phyloP scores from a whole-genome alignment of 345 rosid genomes.

The Eutrema japonicum region DNA sequence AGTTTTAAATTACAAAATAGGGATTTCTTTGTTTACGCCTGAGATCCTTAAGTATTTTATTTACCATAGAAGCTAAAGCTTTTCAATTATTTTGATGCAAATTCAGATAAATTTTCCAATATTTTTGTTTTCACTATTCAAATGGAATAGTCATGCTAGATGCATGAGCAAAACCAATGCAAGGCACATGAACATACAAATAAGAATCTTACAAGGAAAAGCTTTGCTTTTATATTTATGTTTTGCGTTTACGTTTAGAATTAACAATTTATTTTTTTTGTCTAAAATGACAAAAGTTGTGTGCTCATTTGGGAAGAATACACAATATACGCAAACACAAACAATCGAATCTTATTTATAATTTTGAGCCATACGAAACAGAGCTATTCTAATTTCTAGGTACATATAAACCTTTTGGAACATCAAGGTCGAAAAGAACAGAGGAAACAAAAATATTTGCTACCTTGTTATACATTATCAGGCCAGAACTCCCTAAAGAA shows the following conservation, averaged over 20 bases:
- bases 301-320: neutral
- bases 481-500: constrained; percentile 94
- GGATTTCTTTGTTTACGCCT: neutral
- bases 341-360: neutral
- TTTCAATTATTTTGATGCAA: neutral
- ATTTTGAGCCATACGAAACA: neutral
- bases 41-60: neutral
- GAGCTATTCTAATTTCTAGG: neutral
- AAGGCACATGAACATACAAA: constrained; percentile 20
- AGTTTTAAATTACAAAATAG: neutral
- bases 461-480: constrained; percentile 66
- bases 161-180: constrained; percentile 32
- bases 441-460: neutral
- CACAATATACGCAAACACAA: neutral
- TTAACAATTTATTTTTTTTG: no score
- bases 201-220: constrained; percentile 17
- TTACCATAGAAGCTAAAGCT: neutral
- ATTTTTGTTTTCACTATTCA: neutral
- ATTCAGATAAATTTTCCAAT: neutral
- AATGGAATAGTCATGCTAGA: constrained; percentile 18
- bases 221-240: neutral
- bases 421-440: neutral
- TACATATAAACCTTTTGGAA: neutral
- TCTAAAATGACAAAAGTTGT: neutral
- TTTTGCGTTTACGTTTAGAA: no score